Evolutionary conservation across 2,329 filamentous ascomycete species (phyloP).

Genomic region (Chrysosporium keratinophilum): DNA sequence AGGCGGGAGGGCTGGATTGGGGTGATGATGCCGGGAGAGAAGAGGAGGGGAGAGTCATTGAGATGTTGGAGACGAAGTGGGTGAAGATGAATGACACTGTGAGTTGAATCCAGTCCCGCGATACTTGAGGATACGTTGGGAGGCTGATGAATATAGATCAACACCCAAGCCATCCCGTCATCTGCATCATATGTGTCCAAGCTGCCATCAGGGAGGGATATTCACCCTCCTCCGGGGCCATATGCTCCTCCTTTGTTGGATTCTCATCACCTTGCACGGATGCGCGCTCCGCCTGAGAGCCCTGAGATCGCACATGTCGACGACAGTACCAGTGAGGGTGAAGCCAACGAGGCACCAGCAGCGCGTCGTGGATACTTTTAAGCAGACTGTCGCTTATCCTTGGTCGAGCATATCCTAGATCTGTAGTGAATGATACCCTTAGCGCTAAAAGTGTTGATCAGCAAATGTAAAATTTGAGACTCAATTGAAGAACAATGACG

Average conservation of each 20-base stretch:
- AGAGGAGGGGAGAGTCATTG: conserved; percentile 75
- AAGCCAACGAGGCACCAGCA: not conserved
- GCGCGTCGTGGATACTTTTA: conserved; percentile 10
- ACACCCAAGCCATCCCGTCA: conserved; percentile 65
- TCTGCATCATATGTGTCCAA: conserved; percentile 60
- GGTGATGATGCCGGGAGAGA: conserved; percentile 72
- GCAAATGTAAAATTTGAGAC: no score
- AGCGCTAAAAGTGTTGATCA: not conserved
- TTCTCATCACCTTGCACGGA: conserved; percentile 45
- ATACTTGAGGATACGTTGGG: not conserved
- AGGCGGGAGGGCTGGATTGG: conserved; percentile 25
- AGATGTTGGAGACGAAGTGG: conserved; percentile 84
- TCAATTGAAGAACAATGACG: not conserved
- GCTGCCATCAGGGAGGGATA: conserved; percentile 81
- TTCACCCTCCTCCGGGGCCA: conserved; percentile 56
- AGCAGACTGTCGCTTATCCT: no score
- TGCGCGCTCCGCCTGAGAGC: conserved; percentile 14
- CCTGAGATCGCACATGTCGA: not conserved
- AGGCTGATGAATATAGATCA: conserved; percentile 48
- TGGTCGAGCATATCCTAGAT: not conserved
- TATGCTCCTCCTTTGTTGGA: conserved; percentile 59
- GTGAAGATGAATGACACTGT: conserved; percentile 86
- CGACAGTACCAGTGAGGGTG: conserved; percentile 13
- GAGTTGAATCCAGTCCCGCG: conserved; percentile 26
- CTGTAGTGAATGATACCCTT: not conserved